Conservation (phyloP, 805 yeast genomes). For the Candida alai region DNA sequence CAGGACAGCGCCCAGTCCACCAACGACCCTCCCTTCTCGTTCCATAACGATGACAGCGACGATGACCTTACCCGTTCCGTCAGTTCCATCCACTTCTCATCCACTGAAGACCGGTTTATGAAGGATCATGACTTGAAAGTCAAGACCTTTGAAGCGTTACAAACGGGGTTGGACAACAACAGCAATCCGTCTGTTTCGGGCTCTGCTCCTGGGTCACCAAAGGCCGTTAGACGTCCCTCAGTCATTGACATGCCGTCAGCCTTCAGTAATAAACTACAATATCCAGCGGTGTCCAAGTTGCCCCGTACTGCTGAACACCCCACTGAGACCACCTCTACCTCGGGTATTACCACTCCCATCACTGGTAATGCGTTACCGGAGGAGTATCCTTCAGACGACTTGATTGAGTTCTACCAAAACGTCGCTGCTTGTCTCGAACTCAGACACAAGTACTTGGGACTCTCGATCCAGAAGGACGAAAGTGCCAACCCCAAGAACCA, state of each 20-base stretch:
- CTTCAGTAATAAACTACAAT: no score
- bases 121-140: slow-evolving; percentile 66
- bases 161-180: slow-evolving; percentile 5
- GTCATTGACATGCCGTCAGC: slow-evolving; percentile 38
- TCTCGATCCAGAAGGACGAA: slow-evolving; percentile 66
- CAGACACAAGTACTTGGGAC: slow-evolving; percentile 69
- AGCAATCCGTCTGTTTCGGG: slow-evolving; percentile 5
- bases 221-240: slow-evolving; percentile 28
- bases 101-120: slow-evolving; percentile 60
- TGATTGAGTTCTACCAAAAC: slow-evolving; percentile 58
- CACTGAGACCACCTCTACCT: slow-evolving; percentile 4
- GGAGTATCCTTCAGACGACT: slow-evolving; percentile 64
- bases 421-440: slow-evolving; percentile 64
- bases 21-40: no score
- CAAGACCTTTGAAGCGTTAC: slow-evolving; percentile 51
- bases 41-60: slow-evolving; percentile 19
- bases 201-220: not conserved
- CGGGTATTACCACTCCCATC: slow-evolving; percentile 1
- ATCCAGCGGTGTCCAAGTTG: not conserved
- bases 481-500: slow-evolving; percentile 81
- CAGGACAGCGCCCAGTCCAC: slow-evolving; percentile 4
- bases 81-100: slow-evolving; percentile 55
- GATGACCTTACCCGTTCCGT: slow-evolving; percentile 26
- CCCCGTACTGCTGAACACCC: slow-evolving; percentile 1
- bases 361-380: slow-evolving; percentile 23